These are phyloP conservation scores for Gracilaria vermiculophylla DNA, from an alignment of 23 red algal genomes.

Conservation along the genomic window DNA sequence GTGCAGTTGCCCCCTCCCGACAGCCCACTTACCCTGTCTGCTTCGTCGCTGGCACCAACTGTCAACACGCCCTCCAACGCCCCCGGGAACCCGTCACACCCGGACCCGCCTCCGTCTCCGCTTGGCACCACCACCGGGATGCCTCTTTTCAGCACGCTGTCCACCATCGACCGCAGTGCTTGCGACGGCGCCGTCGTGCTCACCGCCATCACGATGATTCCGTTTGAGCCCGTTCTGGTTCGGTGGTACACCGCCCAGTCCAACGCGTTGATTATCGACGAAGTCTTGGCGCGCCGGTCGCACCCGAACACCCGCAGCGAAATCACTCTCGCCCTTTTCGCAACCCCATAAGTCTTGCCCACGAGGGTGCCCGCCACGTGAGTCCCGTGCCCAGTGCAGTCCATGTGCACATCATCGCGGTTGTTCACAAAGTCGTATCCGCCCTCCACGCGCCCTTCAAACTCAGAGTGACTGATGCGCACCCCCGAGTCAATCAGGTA, in stretches of 20 bases:
- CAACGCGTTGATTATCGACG: constrained; percentile 22
- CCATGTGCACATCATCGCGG: constrained; percentile 6
- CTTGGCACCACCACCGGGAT: constrained; percentile 42
- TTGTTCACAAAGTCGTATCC: constrained; percentile 67
- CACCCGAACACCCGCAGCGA: constrained; percentile 60
- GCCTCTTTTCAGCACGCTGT: background rate
- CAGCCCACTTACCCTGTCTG: constrained; percentile 31
- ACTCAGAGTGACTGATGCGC: constrained; percentile 54
- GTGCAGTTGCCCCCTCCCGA: constrained; percentile 62
- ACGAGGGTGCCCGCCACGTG: constrained; percentile 61
- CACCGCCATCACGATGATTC: constrained; percentile 21
- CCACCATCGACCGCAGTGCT: constrained; percentile 23
- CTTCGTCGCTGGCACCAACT: constrained; percentile 27
- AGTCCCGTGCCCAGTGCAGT: constrained; percentile 87
- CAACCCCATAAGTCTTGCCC: constrained; percentile 61
- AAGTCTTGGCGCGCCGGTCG: constrained; percentile 28
- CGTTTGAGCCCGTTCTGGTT: background rate
- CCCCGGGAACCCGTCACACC: constrained; percentile 31
- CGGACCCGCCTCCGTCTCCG: constrained; percentile 28
- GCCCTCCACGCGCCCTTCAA: constrained; percentile 46
- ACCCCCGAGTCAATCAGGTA: constrained; percentile 83
- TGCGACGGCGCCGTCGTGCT: background rate
- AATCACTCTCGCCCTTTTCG: constrained; percentile 38
- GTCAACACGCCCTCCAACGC: background rate
- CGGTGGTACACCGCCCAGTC: constrained; percentile 41